phyloP scores from a whole-genome alignment of 1,284 basidiomycete species.

The Marasmius fiardii region DNA sequence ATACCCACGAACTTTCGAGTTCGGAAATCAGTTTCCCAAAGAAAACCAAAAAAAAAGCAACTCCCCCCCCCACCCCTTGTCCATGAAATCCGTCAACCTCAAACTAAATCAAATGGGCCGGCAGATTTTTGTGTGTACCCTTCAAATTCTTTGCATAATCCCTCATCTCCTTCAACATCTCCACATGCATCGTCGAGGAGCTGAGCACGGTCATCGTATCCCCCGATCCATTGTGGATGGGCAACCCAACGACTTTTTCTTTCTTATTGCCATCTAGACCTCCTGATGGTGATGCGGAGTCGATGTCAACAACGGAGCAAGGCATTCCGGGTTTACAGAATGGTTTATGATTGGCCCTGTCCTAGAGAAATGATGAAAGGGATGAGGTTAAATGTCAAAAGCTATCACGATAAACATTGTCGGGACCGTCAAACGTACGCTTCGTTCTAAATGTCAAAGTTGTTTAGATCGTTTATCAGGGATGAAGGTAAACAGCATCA shows the following conservation, averaged over 20 bases:
- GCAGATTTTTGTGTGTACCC: no score
- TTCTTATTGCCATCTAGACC: conserved; percentile 13
- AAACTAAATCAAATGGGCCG: no score
- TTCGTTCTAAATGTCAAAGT: no score
- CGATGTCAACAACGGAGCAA: conserved; percentile 28
- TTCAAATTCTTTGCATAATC: not conserved
- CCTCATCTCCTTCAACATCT: conserved; percentile 22
- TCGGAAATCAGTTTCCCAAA: no score
- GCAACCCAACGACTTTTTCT: conserved; percentile 18
- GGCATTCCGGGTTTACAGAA: conserved; percentile 25
- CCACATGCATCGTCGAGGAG: conserved; percentile 24
- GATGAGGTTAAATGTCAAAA: no score
- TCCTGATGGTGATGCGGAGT: conserved; percentile 5
- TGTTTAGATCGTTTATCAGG: no score
- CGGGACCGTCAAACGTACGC: no score
- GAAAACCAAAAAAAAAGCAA: no score
- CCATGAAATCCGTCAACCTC: no score
- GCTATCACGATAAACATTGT: not conserved
- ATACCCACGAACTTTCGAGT: no score
- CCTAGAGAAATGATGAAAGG: conserved; percentile 7
- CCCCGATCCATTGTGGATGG: conserved; percentile 19
- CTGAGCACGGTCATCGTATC: conserved; percentile 21
- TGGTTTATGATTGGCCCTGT: conserved; percentile 29
- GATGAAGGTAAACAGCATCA: no score
- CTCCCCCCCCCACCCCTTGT: no score